Evolutionary conservation across 2,329 filamentous ascomycete genomes (phyloP).

Genomic region (Talaromyces sp.): DNA sequence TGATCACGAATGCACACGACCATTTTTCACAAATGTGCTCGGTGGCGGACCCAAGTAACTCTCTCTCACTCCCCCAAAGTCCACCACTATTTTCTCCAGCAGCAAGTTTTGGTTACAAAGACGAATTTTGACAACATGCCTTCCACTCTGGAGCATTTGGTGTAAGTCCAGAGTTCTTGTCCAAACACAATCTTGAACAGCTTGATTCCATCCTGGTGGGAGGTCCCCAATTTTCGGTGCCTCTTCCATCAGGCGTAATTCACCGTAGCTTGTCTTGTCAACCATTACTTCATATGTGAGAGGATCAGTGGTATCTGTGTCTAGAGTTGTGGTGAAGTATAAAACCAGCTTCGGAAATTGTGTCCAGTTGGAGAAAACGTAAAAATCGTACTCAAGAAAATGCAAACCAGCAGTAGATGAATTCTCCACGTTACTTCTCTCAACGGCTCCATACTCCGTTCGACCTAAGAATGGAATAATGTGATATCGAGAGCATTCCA

Average conservation of each 20-base stretch:
- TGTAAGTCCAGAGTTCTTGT: neutral
- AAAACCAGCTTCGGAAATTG: slow-evolving; percentile 33
- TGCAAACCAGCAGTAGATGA: too few species aligned
- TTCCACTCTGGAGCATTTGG: slow-evolving; percentile 10
- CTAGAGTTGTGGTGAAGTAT: slow-evolving; percentile 46
- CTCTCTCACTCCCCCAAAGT: slow-evolving; percentile 54
- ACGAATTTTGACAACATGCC: slow-evolving; percentile 53
- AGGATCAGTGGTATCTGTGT: slow-evolving; percentile 49
- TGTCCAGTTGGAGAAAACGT: slow-evolving; percentile 51
- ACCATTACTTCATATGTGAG: slow-evolving; percentile 53
- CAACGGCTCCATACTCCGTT: too few species aligned
- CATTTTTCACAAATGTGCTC: slow-evolving; percentile 31
- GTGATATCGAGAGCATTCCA: too few species aligned
- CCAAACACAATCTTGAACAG: slow-evolving; percentile 20
- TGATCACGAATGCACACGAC: neutral
- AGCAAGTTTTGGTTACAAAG: slow-evolving; percentile 52
- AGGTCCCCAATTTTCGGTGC: slow-evolving; percentile 20
- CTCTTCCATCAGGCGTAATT: slow-evolving; percentile 39
- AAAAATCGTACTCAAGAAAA: slow-evolving; percentile 60
- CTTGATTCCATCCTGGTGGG: slow-evolving; percentile 20
- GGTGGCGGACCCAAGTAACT: slow-evolving; percentile 59
- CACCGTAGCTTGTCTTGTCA: slow-evolving; percentile 38
- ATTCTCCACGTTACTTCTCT: too few species aligned
- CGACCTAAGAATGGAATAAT: too few species aligned
- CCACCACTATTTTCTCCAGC: slow-evolving; percentile 56